Conservation (phyloP, 306 rosid genomes). For the Vigna reflexopilosa region DNA sequence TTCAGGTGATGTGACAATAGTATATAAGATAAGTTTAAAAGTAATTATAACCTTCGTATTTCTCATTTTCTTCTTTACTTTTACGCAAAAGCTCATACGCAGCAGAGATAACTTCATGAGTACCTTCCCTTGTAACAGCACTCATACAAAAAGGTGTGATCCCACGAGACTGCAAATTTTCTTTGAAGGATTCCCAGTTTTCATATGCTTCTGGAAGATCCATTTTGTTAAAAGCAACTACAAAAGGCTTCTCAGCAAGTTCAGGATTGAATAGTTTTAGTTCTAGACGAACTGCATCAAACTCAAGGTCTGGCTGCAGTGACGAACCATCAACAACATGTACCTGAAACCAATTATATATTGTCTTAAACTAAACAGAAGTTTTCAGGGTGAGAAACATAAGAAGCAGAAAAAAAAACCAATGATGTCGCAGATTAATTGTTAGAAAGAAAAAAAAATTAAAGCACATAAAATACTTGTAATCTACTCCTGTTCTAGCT, state of each 20-base stretch:
- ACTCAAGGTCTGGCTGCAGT: constrained; percentile 89
- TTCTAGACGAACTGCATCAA: constrained; percentile 94
- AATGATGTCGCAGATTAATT: not conserved
- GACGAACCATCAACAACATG: constrained; percentile 95
- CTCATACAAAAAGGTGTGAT: constrained; percentile 84
- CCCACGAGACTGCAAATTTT: constrained; percentile 72
- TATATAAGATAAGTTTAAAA: constrained; percentile 29
- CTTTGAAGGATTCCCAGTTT: constrained; percentile 82
- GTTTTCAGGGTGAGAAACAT: constrained; percentile 1
- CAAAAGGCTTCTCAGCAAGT: constrained; percentile 85
- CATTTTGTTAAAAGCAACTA: constrained; percentile 92
- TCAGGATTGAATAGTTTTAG: constrained; percentile 90
- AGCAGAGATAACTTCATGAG: constrained; percentile 75
- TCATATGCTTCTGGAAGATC: constrained; percentile 96
- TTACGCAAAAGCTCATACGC: constrained; percentile 69
- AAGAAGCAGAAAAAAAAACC: constrained; percentile 18
- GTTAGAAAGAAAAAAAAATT: not conserved
- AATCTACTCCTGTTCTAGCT: not conserved
- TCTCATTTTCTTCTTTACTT: constrained; percentile 60
- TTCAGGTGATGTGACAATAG: constrained; percentile 19
- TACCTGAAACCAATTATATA: constrained; percentile 56
- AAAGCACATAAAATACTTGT: constrained; percentile 17
- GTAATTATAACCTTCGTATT: constrained; percentile 59
- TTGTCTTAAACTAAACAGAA: constrained; percentile 29
- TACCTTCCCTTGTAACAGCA: constrained; percentile 80